These are phyloP conservation scores for Bipolaris sorokiniana DNA, from an alignment of 2,329 filamentous ascomycete species.

Conservation along the genomic window DNA sequence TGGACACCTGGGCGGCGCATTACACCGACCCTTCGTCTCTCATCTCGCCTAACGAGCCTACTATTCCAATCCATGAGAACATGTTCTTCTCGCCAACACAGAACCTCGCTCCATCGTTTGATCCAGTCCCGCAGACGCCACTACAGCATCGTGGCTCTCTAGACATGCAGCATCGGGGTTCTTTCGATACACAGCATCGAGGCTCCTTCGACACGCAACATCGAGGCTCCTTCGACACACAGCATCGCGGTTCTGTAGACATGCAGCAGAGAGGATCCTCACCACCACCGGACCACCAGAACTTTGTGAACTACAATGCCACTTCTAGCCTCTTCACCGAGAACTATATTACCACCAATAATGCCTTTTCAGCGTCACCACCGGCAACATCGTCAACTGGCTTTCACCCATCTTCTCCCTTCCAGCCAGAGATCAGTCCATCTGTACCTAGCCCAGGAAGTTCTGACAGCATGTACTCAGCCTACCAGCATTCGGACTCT, in stretches of 20 bases:
- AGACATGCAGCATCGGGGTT: conserved; percentile 27
- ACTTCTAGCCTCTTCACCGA: conserved; percentile 35
- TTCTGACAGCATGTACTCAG: conserved; percentile 38
- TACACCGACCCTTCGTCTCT: conserved; percentile 37
- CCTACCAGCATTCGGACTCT: conserved; percentile 34
- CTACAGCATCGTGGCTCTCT: conserved; percentile 27
- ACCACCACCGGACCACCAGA: conserved; percentile 33
- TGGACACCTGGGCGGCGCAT: conserved; percentile 35
- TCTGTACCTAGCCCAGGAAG: conserved; percentile 40
- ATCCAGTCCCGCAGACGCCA: conserved; percentile 19
- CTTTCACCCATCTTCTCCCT: conserved; percentile 24
- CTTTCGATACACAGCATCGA: conserved; percentile 6
- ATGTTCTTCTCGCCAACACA: conserved; percentile 27
- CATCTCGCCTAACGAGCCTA: conserved; percentile 38
- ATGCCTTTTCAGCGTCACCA: conserved; percentile 27
- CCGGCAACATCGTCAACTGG: conserved; percentile 32
- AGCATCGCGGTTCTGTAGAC: conserved; percentile 29
- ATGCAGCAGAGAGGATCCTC: conserved; percentile 32
- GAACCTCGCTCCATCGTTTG: conserved; percentile 20
- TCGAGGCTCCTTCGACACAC: background rate
- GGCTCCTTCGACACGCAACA: too few species aligned
- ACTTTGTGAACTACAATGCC: conserved; percentile 38
- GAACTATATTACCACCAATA: conserved; percentile 26
- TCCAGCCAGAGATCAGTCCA: conserved; percentile 34
- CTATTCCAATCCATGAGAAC: conserved; percentile 30